Evolutionary conservation across 2,329 filamentous ascomycete genomes (phyloP).

Genomic region (Phoma sp.): DNA sequence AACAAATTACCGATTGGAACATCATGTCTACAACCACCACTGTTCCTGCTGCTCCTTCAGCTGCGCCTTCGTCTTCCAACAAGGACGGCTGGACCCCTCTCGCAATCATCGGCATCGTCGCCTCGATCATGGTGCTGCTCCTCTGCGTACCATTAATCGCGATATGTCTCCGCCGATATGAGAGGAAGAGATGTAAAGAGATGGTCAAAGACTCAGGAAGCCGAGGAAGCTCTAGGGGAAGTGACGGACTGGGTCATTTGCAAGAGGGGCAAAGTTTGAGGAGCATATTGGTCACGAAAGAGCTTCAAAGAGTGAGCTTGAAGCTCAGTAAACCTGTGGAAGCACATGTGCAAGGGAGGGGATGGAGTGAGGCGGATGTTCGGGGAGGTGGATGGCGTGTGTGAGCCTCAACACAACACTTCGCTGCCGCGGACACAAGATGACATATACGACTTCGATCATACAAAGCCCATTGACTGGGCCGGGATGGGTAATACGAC

Average conservation of each 20-base stretch:
- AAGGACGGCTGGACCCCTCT: slow-evolving; percentile 28
- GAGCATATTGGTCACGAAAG: slow-evolving; percentile 34
- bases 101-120: slow-evolving; percentile 35
- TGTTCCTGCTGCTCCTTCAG: slow-evolving; percentile 23
- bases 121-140: slow-evolving; percentile 26
- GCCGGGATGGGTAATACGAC: slow-evolving; percentile 5
- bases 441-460: background rate
- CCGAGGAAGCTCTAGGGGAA: slow-evolving; percentile 18
- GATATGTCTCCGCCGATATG: slow-evolving; percentile 27
- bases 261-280: slow-evolving; percentile 28
- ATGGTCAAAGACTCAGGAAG: slow-evolving; percentile 18
- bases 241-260: slow-evolving; percentile 2
- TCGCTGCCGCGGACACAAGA: no score
- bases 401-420: background rate
- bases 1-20: background rate
- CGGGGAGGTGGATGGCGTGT: slow-evolving; percentile 21
- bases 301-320: slow-evolving; percentile 30
- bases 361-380: slow-evolving; percentile 30
- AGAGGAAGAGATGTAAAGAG: slow-evolving; percentile 28
- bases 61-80: background rate
- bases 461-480: background rate
- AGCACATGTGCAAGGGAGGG: slow-evolving; percentile 19
- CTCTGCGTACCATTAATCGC: slow-evolving; percentile 30
- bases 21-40: background rate
- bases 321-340: slow-evolving; percentile 24